Base-by-base conservation (phyloP, 768 basidiomycete species). In the Lactifluus echinatus region DNA sequence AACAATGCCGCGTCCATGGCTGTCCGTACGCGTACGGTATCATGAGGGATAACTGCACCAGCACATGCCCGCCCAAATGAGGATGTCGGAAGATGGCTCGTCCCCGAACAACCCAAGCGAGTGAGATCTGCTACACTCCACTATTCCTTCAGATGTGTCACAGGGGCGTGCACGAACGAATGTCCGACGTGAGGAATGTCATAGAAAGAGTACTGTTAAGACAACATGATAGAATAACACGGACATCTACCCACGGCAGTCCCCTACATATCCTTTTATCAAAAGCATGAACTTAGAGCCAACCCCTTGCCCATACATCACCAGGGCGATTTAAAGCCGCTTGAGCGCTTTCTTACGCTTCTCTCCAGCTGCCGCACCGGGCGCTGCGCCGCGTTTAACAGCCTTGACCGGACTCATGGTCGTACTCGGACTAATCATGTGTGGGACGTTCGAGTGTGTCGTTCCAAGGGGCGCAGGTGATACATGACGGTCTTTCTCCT, bases 261-360 rank as follows among this genome's bases (percentile, higher is more conserved):
- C 21, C 21, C 44, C 10, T 28, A 54, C 26, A 28, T 43, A 4
- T 17, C n/a, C 39, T 24, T 43, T 42, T 31, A n/a, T 23, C 29
- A 15, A 21, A 33, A 19, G 8, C 19, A 39, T 37, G 49, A 19
- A 19, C 44, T 37, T 14, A 29, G n/a, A 37, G 21, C 24, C 24
- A 21, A 42, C n/a, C 15, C 11, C n/a, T n/a, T n/a, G 33, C 8
- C n/a, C 12, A 15, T 31, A 44, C 29, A 14, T 23, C 12, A 29
- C 17, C 7, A 47, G 2, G 11, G 33, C 28, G 12, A 34, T 7
- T 50, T 37, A 92, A 69, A 92, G 71, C 61, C 89, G 76, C 72
- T 88, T 92, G 64, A 92, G 71, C 4, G 89, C 90, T 76, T 91
- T 92, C 79, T 92, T 92, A 69, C 90, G 76, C 74, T 92, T 92